Evolutionary conservation across 2,329 filamentous ascomycete genomes (phyloP), one percentile per base, ranked within the genome.

Genomic region (Lasiodiplodia theobromae): DNA sequence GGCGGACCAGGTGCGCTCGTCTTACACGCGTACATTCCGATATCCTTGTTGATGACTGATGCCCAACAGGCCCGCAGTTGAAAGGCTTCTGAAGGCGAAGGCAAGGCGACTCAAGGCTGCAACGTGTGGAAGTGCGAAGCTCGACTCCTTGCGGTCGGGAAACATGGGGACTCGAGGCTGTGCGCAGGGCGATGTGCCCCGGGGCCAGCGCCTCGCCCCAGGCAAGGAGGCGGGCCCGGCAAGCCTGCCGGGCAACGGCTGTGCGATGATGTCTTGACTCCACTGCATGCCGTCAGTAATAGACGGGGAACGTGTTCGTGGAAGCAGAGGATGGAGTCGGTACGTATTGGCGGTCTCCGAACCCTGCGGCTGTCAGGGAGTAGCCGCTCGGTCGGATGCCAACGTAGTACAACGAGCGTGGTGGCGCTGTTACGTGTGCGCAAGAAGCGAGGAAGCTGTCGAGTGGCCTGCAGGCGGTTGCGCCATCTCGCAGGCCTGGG

Each of bases 221-320:
- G 54, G 54, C 34, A n/a, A 57, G 21, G 40, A 25, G 23, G 18
- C 58, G 44, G 57, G 58, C 23, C 44, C 37, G 16, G 28, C 44
- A 18, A 34, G 21, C 47, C 23, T 47, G 44, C 40, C 58, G n/a
- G 31, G 23, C 18, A 25, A 38, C 25, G 47, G 23, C 47, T 52
- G 44, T 38, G 60, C 47, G 47, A 64, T 64, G 60, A 64, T 64
- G 60, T 52, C 60, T 64, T 51, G 44, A 52, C 60, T 64, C 18
- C 60, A 38, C 60, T 12, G 54, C 7, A 40, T 14, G 10, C 34
- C n/a, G 18, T 58, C n/a, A 44, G n/a, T 14, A 47, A 44, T 5
- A 18, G 34, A 23, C 16, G 31, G 21, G 37, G 37, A 21, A 31
- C 56, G 7, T 14, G 38, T 47, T 57, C 34, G 54, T 23, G 54